phyloP scores from a whole-genome alignment of 2,329 filamentous ascomycete species.

The Raffaelea arxii region DNA sequence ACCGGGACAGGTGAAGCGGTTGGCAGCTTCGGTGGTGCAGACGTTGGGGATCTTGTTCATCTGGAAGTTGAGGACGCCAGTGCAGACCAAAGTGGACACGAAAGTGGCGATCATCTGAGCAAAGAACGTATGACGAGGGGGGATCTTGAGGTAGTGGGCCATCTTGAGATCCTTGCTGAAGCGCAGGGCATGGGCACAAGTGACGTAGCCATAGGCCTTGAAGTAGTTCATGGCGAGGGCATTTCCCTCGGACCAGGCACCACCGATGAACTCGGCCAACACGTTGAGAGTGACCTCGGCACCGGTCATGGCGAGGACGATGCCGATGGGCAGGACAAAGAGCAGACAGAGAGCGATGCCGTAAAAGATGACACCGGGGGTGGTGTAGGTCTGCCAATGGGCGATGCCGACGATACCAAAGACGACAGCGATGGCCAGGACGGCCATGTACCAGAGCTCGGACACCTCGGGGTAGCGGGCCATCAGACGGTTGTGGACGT shows the following conservation, averaged over 20 bases:
- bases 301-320: conserved; percentile 39
- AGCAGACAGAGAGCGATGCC: conserved; percentile 22
- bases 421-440: conserved; percentile 2
- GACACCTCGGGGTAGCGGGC: conserved; percentile 2
- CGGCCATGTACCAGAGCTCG: conserved; percentile 3
- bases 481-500: conserved; percentile 1
- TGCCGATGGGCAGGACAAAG: conserved; percentile 32
- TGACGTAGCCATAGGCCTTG: conserved; percentile 20
- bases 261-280: conserved; percentile 37
- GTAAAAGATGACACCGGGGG: conserved; percentile 5
- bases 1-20: conserved; percentile 3
- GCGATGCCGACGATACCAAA: conserved; percentile 1
- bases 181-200: conserved; percentile 4
- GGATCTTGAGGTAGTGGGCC: conserved; percentile 8
- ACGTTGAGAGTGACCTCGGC: conserved; percentile 38
- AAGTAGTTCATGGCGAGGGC: conserved; percentile 42
- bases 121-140: conserved; percentile 8
- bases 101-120: conserved; percentile 6
- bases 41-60: conserved; percentile 2
- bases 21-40: conserved; percentile 5
- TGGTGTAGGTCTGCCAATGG: neutral
- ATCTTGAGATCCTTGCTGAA: conserved; percentile 9
- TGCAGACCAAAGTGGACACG: conserved; percentile 6
- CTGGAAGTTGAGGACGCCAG: conserved; percentile 5
- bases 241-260: conserved; percentile 37